Evolutionary conservation across 257 asterid genomes (phyloP), one percentile per base, ranked within the genome.

Genomic region (Penstemon eatonii): DNA sequence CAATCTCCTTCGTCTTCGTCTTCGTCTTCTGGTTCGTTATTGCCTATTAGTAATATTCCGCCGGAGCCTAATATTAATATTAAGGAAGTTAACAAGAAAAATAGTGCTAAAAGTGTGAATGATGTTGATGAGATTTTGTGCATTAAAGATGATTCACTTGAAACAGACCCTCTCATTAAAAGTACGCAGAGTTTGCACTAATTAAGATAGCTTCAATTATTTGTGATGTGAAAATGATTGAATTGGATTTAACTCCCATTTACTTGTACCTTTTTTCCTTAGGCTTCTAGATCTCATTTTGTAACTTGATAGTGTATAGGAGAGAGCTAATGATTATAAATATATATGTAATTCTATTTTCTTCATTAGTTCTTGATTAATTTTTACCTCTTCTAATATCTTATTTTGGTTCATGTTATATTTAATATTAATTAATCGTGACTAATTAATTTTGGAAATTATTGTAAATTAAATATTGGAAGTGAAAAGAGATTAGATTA

Each of bases 161-260:
- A 92, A 79, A 84, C 86, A 11, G 90, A 84, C 57, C 92, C 94
- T 75, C 87, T 85, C n/a, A 62, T 90, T 47, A 63, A 80, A 19
- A 56, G 83, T 63, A 51, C 69, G 81, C 56, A 70, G 73, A 72
- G 62, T 78, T 75, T 70, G 75, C 77, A 78, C 77, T 83, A 71
- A 69, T 63, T 56, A 73, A 72, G 63, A 40, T 65, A 69, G 63
- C 51, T 56, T 50, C 9, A n/a, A 33, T 40, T 52, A 53, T 6
- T 51, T 8, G 6, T 25, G 62, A 63, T 78, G 87, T 76, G 75
- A 64, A 76, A 76, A 63, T 64, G 81, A 73, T 64, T 78, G 76
- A 68, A 64, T 72, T 57, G 73, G 68, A 53, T 55, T 67, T 70
- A 64, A 12, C 58, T 65, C 67, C 50, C 36, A 36, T 64, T 25